These are phyloP conservation scores for Macrophomina tecta DNA, from an alignment of 2,329 filamentous ascomycete species.

Conservation along the genomic window DNA sequence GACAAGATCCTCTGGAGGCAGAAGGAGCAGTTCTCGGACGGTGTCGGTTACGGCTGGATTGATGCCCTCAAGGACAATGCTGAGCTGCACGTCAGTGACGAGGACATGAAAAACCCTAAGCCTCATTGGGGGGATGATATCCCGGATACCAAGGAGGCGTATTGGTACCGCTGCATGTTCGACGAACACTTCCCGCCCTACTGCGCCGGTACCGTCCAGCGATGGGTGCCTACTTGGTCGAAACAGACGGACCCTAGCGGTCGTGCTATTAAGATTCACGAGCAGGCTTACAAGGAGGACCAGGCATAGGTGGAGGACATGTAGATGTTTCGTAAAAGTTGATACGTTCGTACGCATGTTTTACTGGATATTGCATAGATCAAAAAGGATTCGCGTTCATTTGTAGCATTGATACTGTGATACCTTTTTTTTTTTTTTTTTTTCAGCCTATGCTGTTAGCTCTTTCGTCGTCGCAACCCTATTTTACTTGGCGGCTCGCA, in stretches of 20 bases:
- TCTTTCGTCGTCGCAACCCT: no score
- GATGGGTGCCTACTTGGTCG: slow-evolving; percentile 97
- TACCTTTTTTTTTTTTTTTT: no score
- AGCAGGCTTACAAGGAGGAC: slow-evolving; percentile 34
- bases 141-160: slow-evolving; percentile 96
- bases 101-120: slow-evolving; percentile 99
- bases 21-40: slow-evolving; percentile 99
- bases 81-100: slow-evolving; percentile 86
- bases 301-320: slow-evolving; percentile 12
- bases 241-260: slow-evolving; percentile 95
- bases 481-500: no score
- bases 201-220: slow-evolving; percentile 90
- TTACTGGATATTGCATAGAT: slow-evolving; percentile 3
- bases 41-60: slow-evolving; percentile 99
- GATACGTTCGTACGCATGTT: not conserved
- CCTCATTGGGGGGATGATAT: slow-evolving; percentile 92
- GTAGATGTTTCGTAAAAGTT: not conserved
- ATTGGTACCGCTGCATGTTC: slow-evolving; percentile 99
- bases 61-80: slow-evolving; percentile 95
- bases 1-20: slow-evolving; percentile 96
- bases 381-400: not conserved
- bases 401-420: no score
- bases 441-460: no score
- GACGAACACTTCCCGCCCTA: slow-evolving; percentile 96
- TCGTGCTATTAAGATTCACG: slow-evolving; percentile 45